Evolutionary conservation across 164 flowering plant species (phyloP).

Genomic region (Litsea cubeba): DNA sequence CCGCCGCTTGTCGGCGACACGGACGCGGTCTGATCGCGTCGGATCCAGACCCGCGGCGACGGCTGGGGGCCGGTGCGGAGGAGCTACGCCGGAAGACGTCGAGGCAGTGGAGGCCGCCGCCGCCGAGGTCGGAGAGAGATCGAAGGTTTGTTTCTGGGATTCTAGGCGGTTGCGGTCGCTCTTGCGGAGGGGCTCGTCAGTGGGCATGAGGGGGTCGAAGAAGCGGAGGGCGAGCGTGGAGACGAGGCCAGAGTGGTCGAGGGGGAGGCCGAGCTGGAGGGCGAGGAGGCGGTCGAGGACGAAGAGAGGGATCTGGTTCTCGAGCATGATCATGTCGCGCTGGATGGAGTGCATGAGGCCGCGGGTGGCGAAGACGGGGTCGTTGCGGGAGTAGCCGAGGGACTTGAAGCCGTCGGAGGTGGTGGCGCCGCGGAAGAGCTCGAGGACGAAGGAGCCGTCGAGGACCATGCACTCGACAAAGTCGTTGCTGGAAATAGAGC

Average conservation of each 20-base stretch:
- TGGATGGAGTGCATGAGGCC: slow-evolving; percentile 69
- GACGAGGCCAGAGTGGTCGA: slow-evolving; percentile 35
- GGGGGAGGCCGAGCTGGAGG: slow-evolving; percentile 42
- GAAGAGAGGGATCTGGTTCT: slow-evolving; percentile 68
- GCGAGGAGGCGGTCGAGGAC: slow-evolving; percentile 45
- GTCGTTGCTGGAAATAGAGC: slow-evolving; percentile 34
- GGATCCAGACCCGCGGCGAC: slow-evolving; percentile 40
- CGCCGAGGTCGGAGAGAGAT: slow-evolving; percentile 56
- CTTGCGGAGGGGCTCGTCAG: slow-evolving; percentile 65
- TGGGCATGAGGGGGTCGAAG: slow-evolving; percentile 72
- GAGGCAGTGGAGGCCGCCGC: slow-evolving; percentile 64
- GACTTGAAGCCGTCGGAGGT: slow-evolving; percentile 36
- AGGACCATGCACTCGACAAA: slow-evolving; percentile 68
- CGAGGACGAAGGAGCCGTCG: slow-evolving; percentile 60
- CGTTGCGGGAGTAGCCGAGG: slow-evolving; percentile 57
- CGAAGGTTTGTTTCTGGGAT: slow-evolving; percentile 37
- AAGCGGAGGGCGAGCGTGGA: slow-evolving; percentile 46
- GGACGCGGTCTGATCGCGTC: slow-evolving; percentile 42
- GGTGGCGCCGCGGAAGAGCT: slow-evolving; percentile 53
- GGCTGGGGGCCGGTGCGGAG: slow-evolving; percentile 52
- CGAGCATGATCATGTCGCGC: slow-evolving; percentile 73
- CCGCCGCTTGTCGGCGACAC: slow-evolving; percentile 67
- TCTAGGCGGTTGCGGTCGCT: slow-evolving; percentile 42
- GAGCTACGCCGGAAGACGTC: slow-evolving; percentile 69
- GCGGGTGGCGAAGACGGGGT: slow-evolving; percentile 65